These are phyloP conservation scores for Cryptosporidium parvum DNA, from an alignment of 169 alveolate genomes.

Conservation along the genomic window DNA sequence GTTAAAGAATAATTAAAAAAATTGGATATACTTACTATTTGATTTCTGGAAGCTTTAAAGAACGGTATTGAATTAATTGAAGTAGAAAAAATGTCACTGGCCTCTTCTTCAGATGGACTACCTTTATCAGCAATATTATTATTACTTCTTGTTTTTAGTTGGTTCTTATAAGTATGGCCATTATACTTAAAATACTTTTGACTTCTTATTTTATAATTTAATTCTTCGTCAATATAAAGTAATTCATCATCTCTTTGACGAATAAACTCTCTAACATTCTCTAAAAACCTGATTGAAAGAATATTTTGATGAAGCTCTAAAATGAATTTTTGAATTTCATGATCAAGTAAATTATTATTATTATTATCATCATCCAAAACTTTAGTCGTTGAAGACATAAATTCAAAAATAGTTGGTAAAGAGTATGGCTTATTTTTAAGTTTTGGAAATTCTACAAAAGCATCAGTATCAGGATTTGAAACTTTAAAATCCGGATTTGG, in stretches of 20 bases:
- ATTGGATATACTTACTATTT: neutral
- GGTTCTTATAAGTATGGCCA: neutral
- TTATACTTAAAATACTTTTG: neutral
- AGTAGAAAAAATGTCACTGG: neutral
- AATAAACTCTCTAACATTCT: slow-evolving; percentile 33
- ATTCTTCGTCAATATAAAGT: neutral
- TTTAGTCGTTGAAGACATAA: neutral
- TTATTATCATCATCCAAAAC: too few relatives aligned
- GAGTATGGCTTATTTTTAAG: neutral
- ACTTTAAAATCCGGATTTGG: neutral
- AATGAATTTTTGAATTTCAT: neutral
- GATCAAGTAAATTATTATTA: neutral
- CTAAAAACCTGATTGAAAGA: slow-evolving; percentile 24
- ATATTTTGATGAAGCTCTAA: slow-evolving; percentile 19
- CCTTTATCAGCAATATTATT: neutral
- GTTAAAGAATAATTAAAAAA: neutral
- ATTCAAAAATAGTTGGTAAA: neutral
- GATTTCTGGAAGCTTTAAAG: slow-evolving; percentile 25
- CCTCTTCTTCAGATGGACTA: neutral
- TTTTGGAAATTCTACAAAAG: slow-evolving; percentile 55
- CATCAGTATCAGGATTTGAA: slow-evolving; percentile 52
- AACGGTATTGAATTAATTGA: slow-evolving; percentile 27
- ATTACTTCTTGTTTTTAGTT: neutral
- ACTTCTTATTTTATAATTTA: slow-evolving; percentile 1
- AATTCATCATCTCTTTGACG: slow-evolving; percentile 25